Percentiles rank a stretch among this genome's conserved stretches.
Evolutionary conservation across 768 basidiomycete species (phyloP).

Genomic region (Mycena chlorophos): DNA sequence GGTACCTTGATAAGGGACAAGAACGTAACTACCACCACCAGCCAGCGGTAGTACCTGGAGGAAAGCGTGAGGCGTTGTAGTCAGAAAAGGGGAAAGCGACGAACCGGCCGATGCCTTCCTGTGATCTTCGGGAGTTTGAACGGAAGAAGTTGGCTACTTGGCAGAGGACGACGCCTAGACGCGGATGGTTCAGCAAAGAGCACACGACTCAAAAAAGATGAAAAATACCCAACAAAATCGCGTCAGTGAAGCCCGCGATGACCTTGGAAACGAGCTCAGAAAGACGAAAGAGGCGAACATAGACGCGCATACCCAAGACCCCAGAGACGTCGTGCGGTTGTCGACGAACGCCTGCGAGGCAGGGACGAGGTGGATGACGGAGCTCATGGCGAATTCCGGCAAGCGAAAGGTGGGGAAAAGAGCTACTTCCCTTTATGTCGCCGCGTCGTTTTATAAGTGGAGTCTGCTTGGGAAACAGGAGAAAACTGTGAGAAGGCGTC

Average conservation of each 20-base stretch:
- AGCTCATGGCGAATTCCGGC: background rate
- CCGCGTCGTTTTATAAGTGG: no score
- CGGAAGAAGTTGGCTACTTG: constrained; percentile 14
- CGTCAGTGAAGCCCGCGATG: constrained; percentile 8
- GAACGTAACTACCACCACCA: constrained; percentile 10
- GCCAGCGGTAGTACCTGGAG: constrained; percentile 17
- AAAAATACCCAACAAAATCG: constrained; percentile 10
- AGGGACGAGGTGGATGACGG: constrained; percentile 14
- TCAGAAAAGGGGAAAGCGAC: no score
- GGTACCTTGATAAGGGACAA: constrained; percentile 13
- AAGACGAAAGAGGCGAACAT: background rate
- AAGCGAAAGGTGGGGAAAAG: no score
- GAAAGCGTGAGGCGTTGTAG: background rate
- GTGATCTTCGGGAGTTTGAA: background rate
- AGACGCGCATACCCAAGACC: constrained; percentile 15
- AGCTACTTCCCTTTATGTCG: no score
- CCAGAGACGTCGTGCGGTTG: constrained; percentile 13
- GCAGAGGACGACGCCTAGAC: constrained; percentile 15
- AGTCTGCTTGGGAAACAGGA: no score
- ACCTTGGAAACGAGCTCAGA: constrained; percentile 1
- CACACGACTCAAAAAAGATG: background rate
- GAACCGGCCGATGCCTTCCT: constrained; percentile 13
- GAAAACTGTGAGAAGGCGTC: no score
- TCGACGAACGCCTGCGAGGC: constrained; percentile 13
- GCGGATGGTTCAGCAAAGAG: background rate